These are phyloP conservation scores for Metschnikowia shivogae DNA, from an alignment of 805 yeast genomes.

Conservation along the genomic window DNA sequence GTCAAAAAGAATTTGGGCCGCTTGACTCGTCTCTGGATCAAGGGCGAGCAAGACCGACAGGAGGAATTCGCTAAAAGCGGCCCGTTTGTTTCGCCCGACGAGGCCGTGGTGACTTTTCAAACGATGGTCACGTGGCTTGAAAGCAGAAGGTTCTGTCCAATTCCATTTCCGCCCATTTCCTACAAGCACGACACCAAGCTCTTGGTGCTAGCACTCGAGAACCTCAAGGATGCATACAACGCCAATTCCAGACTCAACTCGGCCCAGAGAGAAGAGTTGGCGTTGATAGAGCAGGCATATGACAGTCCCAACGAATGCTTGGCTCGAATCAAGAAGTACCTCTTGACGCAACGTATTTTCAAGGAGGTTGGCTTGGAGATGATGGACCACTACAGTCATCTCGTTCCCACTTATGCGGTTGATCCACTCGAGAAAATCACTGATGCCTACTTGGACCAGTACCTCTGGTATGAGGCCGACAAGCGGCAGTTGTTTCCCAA, in stretches of 20 bases:
- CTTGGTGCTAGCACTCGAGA: slow-evolving; percentile 83
- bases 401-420: slow-evolving; percentile 80
- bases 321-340: slow-evolving; percentile 73
- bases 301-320: slow-evolving; percentile 95
- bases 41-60: slow-evolving; percentile 88
- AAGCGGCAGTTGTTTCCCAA: slow-evolving; percentile 83
- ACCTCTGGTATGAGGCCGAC: slow-evolving; percentile 93
- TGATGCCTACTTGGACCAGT: slow-evolving; percentile 94
- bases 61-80: slow-evolving; percentile 75
- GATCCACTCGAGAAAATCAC: slow-evolving; percentile 94
- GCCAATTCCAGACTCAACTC: slow-evolving; percentile 72
- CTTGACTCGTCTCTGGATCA: slow-evolving; percentile 86
- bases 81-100: slow-evolving; percentile 79
- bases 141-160: slow-evolving; percentile 73
- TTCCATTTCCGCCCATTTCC: slow-evolving; percentile 89
- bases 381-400: slow-evolving; percentile 84
- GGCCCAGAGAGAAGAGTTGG: slow-evolving; percentile 85
- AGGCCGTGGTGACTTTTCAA: slow-evolving; percentile 82
- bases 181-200: slow-evolving; percentile 93
- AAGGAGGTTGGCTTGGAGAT: slow-evolving; percentile 83
- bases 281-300: slow-evolving; percentile 91
- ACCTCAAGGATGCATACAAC: slow-evolving; percentile 70
- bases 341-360: slow-evolving; percentile 86
- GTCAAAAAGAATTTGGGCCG: slow-evolving; percentile 92
- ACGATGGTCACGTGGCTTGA: slow-evolving; percentile 93